A percentile compares a stretch with the other conserved stretches of the same genome.
Conservation (phyloP, 768 basidiomycete species). For the Suillus weaverae region DNA sequence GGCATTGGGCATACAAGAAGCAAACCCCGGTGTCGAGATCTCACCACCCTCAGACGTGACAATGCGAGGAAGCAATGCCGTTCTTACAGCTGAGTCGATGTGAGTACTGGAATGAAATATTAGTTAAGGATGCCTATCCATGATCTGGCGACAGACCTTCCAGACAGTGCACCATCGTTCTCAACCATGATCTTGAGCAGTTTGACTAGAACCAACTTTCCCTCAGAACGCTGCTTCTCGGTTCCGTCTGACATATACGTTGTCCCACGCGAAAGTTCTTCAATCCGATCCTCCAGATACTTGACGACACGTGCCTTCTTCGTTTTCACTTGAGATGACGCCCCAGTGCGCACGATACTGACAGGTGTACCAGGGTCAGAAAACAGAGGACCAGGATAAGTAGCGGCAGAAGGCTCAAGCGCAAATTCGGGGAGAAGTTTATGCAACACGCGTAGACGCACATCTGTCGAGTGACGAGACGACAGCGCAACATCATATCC, state of each 20-base stretch:
- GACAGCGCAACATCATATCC: conserved; percentile 79
- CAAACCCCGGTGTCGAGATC: conserved; percentile 31
- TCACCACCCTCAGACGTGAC: conserved; percentile 30
- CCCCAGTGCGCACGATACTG: conserved; percentile 65
- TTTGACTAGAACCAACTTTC: conserved; percentile 71
- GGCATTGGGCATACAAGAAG: conserved; percentile 24
- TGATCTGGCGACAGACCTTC: conserved; percentile 56
- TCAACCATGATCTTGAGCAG: conserved; percentile 81
- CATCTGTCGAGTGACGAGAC: conserved; percentile 64
- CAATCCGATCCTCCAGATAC: conserved; percentile 74
- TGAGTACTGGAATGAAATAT: conserved; percentile 44
- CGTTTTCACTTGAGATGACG: conserved; percentile 64
- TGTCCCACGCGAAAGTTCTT: conserved; percentile 76
- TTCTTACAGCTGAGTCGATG: conserved; percentile 72
- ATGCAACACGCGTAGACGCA: conserved; percentile 67
- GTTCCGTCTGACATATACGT: conserved; percentile 60
- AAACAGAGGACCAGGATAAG: conserved; percentile 88
- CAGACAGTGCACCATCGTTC: conserved; percentile 83
- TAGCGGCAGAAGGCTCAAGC: conserved; percentile 49
- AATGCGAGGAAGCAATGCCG: conserved; percentile 65
- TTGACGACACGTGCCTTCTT: conserved; percentile 79
- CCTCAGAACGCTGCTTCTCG: conserved; percentile 66
- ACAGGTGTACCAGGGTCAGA: conserved; percentile 68
- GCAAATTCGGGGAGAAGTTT: conserved; percentile 70
- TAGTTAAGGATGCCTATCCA: conserved; percentile 13